Percentiles rank a stretch among this genome's conserved stretches.
These are phyloP conservation scores for Lignosus rhinocerotis DNA, from an alignment of 1,284 basidiomycete species.

Conservation along the genomic window DNA sequence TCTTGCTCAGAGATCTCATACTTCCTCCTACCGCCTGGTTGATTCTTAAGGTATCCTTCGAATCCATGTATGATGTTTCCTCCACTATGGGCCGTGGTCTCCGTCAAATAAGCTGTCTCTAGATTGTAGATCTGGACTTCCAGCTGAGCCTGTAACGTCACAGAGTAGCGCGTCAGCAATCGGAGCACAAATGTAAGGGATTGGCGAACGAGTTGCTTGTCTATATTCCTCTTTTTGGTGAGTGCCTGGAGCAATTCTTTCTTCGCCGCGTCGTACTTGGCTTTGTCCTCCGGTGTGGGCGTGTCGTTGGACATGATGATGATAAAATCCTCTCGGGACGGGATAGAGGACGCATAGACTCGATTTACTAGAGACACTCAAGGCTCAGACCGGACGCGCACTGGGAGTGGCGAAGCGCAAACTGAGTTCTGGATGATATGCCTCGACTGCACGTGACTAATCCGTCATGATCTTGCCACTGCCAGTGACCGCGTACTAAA, in stretches of 20 bases:
- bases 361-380: no score
- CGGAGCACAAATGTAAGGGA: neutral
- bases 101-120: constrained; percentile 70
- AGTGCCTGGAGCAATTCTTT: constrained; percentile 72
- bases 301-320: constrained; percentile 29
- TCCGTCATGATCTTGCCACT: no score
- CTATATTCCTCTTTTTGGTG: constrained; percentile 66
- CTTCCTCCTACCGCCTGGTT: constrained; percentile 61
- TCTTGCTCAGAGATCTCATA: constrained; percentile 76
- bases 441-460: no score
- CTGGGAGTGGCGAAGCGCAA: no score
- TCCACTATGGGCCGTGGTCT: constrained; percentile 70
- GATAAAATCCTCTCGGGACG: neutral
- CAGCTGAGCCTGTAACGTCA: constrained; percentile 55
- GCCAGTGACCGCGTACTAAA: no score
- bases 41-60: constrained; percentile 80
- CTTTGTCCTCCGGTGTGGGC: constrained; percentile 59
- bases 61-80: constrained; percentile 85
- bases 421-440: no score
- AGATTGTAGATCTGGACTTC: constrained; percentile 76
- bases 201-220: constrained; percentile 67
- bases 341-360: no score
- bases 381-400: no score
- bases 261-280: constrained; percentile 66
- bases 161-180: neutral